Evolutionary conservation across 2,329 filamentous ascomycete genomes (phyloP), one percentile per base, ranked within the genome.

Genomic region (Calonectria multiphialidica): DNA sequence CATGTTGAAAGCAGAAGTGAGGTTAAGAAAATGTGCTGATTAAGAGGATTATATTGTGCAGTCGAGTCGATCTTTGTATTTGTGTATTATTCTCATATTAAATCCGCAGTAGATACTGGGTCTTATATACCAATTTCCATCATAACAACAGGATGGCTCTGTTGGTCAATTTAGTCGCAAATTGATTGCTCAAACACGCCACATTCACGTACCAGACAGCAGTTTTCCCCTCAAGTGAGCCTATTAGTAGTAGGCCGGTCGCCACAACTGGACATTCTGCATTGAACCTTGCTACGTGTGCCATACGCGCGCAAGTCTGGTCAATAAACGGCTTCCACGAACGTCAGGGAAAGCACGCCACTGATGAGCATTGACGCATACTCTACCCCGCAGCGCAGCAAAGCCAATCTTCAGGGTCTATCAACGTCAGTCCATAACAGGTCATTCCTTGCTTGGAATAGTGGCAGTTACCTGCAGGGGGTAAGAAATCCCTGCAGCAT

Each of bases 251-350:
- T 30, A 49, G 47, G n/a, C 66, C 57, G 55, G 57, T 65, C 33
- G 49, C 59, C 67, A 74, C 67, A 62, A 64, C 63, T 42, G 57
- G 42, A n/a, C 61, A 42, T 21, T 23, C 15, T 49, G 61, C 57
- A 35, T 69, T 15, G 16, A 55, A 33, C 59, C 72, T 66, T 68
- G 64, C 49, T 55, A 33, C 40, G 42, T 59, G 44, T 62, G 50
- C 40, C 23, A 49, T 21, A 15, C 49, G 23, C 21, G 67, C 47
- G 44, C 42, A 33, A 55, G 40, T 28, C 44, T 53, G 57, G 35
- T 66, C 72, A 74, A 74, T 74, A 6, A 49, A 61, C 57, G 18
- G 40, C n/a, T 53, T 72, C 66, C 72, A 74, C 72, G 72, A 74
- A 65, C 47, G 57, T 44, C 2, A 28, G 23, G 16, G 49, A 55